These are phyloP conservation scores for Nepenthes alata DNA, from an alignment of 179 eudicot genomes.

Conservation along the genomic window DNA sequence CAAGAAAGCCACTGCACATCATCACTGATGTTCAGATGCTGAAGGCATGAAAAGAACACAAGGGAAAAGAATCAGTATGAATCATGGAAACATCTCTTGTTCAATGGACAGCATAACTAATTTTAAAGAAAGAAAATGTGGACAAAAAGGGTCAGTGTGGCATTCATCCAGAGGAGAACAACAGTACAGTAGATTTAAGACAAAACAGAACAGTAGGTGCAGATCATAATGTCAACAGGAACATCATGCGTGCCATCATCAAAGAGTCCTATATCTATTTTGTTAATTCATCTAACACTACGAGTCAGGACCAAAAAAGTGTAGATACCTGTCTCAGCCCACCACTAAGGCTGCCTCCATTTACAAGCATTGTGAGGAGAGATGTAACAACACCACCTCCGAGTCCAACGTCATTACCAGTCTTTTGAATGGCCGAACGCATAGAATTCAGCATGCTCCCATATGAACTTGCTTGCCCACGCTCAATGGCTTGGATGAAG, in stretches of 20 bases:
- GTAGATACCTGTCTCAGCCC: constrained; percentile 68
- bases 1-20: too few relatives aligned
- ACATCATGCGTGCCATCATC: not conserved
- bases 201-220: not conserved
- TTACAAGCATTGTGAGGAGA: constrained; percentile 55
- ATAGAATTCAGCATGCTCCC: constrained; percentile 71
- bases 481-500: constrained; percentile 88
- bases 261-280: not conserved
- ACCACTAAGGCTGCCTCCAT: constrained; percentile 62
- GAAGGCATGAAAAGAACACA: too few relatives aligned
- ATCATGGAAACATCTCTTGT: too few relatives aligned
- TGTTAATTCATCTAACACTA: not conserved
- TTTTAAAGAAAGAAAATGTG: too few relatives aligned
- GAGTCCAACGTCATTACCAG: constrained; percentile 20
- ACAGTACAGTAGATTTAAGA: not conserved
- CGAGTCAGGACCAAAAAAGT: not conserved
- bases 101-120: not conserved
- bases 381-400: constrained; percentile 54
- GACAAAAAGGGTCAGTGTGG: not conserved
- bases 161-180: not conserved
- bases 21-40: too few relatives aligned
- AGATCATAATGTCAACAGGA: not conserved
- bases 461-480: constrained; percentile 71
- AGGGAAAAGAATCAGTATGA: too few relatives aligned
- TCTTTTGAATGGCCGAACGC: constrained; percentile 57